Evolutionary conservation across 2,329 filamentous ascomycete species (phyloP).

Genomic region (Trichoderma simmonsii): DNA sequence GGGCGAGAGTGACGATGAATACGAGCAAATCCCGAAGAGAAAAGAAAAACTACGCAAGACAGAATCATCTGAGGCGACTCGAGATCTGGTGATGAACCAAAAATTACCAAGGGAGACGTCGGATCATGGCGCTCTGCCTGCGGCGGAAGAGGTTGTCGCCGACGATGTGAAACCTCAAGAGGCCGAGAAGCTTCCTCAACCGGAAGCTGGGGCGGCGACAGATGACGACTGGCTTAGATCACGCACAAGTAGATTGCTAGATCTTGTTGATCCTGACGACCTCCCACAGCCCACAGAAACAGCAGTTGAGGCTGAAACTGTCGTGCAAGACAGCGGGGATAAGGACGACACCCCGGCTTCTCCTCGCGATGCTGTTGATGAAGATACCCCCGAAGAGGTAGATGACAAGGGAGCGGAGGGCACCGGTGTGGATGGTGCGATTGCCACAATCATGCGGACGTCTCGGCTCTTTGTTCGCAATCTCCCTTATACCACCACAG

Average conservation of each 20-base stretch:
- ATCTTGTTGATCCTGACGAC: slow-evolving; percentile 75
- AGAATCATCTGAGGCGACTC: slow-evolving; percentile 26
- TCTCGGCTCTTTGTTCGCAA: slow-evolving; percentile 86
- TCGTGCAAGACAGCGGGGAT: slow-evolving; percentile 23
- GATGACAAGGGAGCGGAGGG: slow-evolving; percentile 32
- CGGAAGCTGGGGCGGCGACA: slow-evolving; percentile 51
- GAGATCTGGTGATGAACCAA: slow-evolving; percentile 7
- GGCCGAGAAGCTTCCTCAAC: slow-evolving; percentile 26
- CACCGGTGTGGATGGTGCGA: slow-evolving; percentile 26
- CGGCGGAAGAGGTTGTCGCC: slow-evolving; percentile 18
- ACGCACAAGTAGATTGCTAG: slow-evolving; percentile 80
- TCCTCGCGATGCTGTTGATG: slow-evolving; percentile 25
- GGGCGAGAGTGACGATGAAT: slow-evolving; percentile 70
- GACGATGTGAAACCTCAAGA: slow-evolving; percentile 24
- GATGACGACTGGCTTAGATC: slow-evolving; percentile 92
- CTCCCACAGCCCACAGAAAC: slow-evolving; percentile 27
- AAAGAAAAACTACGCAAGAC: slow-evolving; percentile 44
- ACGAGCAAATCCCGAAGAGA: slow-evolving; percentile 62
- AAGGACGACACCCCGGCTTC: slow-evolving; percentile 28
- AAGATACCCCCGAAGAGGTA: slow-evolving; percentile 25
- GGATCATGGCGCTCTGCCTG: background rate
- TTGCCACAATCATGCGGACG: slow-evolving; percentile 66
- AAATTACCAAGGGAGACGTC: slow-evolving; percentile 19
- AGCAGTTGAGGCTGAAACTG: slow-evolving; percentile 6
- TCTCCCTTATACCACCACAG: slow-evolving; percentile 73